These are phyloP conservation scores for Micractinium sp. DNA, from an alignment of 139 green algal species.

Conservation along the genomic window DNA sequence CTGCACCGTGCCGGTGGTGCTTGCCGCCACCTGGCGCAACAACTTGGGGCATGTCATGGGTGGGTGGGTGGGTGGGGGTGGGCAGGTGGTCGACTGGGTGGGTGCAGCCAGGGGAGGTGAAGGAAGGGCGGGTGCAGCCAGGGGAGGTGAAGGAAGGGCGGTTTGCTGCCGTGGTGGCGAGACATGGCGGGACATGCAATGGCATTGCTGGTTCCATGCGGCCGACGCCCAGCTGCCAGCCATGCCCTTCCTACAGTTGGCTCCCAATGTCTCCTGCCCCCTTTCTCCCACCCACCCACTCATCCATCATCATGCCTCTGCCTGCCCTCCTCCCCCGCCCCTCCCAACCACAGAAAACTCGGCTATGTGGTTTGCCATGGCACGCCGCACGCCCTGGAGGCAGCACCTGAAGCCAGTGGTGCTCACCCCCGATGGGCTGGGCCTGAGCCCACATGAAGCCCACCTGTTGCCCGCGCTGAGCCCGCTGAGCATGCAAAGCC, in stretches of 20 bases:
- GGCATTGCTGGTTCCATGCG: not conserved
- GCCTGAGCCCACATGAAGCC: not conserved
- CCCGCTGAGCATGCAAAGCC: constrained; percentile 51
- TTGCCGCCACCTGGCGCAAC: not conserved
- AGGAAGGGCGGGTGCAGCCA: not conserved
- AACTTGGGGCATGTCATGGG: constrained; percentile 15
- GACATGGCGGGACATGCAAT: too few species aligned
- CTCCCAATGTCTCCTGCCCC: too few species aligned
- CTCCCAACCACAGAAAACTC: not conserved
- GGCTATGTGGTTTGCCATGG: not conserved
- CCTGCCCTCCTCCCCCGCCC: not conserved
- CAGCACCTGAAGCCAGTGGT: constrained; percentile 2
- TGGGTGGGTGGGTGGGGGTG: not conserved
- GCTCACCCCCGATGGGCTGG: constrained; percentile 12
- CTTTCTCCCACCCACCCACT: too few species aligned
- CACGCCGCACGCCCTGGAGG: constrained; percentile 2
- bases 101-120: not conserved
- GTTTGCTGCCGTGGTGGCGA: too few species aligned
- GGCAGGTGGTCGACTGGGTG: not conserved
- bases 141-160: not conserved
- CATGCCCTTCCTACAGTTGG: not conserved
- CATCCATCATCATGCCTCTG: too few species aligned
- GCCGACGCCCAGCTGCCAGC: not conserved
- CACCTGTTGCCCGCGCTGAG: constrained; percentile 36
- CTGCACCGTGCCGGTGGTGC: constrained; percentile 20